Percentiles rank a stretch among this genome's conserved stretches.
These are phyloP conservation scores for Irpex sp. DNA, from an alignment of 1,284 basidiomycete genomes.

Conservation along the genomic window DNA sequence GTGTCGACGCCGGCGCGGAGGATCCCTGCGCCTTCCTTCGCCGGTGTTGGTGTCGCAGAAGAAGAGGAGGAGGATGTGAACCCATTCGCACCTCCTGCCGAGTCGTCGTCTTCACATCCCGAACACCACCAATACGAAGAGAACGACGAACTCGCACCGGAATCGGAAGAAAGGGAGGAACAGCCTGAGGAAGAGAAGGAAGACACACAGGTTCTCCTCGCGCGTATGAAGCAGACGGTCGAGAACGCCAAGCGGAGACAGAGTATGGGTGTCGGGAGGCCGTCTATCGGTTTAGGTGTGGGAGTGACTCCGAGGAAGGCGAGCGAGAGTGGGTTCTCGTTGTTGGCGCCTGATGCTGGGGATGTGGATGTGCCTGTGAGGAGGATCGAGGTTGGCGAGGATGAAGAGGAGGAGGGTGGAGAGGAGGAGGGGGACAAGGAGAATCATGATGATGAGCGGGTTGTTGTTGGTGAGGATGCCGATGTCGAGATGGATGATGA, in stretches of 20 bases:
- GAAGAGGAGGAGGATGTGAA: neutral
- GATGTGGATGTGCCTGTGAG: constrained; percentile 2
- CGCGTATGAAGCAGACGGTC: constrained; percentile 60
- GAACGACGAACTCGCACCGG: constrained; percentile 1
- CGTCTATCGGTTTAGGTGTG: constrained; percentile 12
- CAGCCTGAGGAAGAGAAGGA: constrained; percentile 33
- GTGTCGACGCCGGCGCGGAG: neutral
- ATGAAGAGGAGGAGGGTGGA: constrained; percentile 8
- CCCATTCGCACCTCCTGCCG: neutral
- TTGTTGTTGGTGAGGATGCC: constrained; percentile 7
- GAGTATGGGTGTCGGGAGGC: constrained; percentile 30
- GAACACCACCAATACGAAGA: neutral
- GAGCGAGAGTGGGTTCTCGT: constrained; percentile 25
- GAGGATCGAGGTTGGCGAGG: constrained; percentile 16
- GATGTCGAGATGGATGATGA: constrained; percentile 5
- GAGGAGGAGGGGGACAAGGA: constrained; percentile 7
- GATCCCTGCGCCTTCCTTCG: neutral
- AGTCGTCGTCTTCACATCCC: neutral
- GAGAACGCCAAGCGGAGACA: constrained; percentile 55
- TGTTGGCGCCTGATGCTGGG: constrained; percentile 23
- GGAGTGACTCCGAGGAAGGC: constrained; percentile 22
- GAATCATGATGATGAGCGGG: neutral
- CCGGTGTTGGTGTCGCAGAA: neutral
- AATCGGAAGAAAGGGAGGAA: constrained; percentile 15
- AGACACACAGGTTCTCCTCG: constrained; percentile 51